These are phyloP conservation scores for Lepiota venenata DNA, from an alignment of 768 basidiomycete species.

Conservation along the genomic window DNA sequence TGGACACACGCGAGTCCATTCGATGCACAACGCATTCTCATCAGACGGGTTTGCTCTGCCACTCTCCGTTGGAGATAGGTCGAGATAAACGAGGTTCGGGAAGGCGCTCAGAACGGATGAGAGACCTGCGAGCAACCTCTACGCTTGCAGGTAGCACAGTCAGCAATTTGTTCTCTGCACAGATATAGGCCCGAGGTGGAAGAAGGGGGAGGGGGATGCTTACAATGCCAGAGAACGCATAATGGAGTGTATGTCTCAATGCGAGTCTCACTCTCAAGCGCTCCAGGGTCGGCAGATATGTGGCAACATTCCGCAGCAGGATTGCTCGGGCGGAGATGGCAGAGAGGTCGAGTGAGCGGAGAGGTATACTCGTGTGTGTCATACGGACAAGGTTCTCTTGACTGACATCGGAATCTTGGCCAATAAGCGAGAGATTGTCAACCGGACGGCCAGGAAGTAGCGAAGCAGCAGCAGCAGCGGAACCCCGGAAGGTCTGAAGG, in stretches of 20 bases:
- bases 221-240: constrained; percentile 62
- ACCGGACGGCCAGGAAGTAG: constrained; percentile 63
- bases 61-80: constrained; percentile 59
- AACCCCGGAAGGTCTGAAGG: constrained; percentile 57
- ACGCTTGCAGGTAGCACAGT: constrained; percentile 13
- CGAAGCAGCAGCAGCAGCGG: constrained; percentile 52
- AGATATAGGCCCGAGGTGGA: constrained; percentile 8
- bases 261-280: constrained; percentile 54
- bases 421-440: constrained; percentile 50
- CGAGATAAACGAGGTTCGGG: constrained; percentile 45
- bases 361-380: constrained; percentile 42
- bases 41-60: constrained; percentile 41
- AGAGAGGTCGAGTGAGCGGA: constrained; percentile 56
- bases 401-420: constrained; percentile 52
- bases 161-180: background rate
- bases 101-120: constrained; percentile 55
- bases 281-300: constrained; percentile 46
- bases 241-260: constrained; percentile 63
- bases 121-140: constrained; percentile 58
- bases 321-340: constrained; percentile 56
- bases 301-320: constrained; percentile 53
- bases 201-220: constrained; percentile 27
- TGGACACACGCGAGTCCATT: constrained; percentile 55
- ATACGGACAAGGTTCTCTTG: constrained; percentile 49
- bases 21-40: constrained; percentile 47